phyloP scores from a whole-genome alignment of 2,329 filamentous ascomycete species.

The Ilyonectria destructans region DNA sequence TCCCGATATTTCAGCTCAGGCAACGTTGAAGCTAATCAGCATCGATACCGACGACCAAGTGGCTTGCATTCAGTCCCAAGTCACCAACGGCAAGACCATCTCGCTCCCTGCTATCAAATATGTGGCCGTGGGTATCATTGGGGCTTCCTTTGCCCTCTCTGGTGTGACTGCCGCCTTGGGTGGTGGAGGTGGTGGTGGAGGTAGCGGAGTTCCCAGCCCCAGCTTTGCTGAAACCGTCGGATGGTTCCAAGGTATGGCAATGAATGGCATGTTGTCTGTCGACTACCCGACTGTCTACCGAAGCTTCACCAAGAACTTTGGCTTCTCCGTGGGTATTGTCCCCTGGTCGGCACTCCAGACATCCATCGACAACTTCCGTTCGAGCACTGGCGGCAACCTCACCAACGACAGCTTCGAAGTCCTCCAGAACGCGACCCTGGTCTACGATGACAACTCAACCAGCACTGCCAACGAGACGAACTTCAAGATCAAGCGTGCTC shows the following conservation, averaged over 20 bases:
- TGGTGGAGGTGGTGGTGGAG: conserved; percentile 70
- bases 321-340: conserved; percentile 88
- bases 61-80: conserved; percentile 86
- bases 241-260: conserved; percentile 94
- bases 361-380: conserved; percentile 88
- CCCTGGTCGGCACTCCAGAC: conserved; percentile 86
- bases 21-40: conserved; percentile 82
- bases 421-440: conserved; percentile 82
- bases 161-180: conserved; percentile 79
- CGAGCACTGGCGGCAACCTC: conserved; percentile 87
- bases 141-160: conserved; percentile 83
- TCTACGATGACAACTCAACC: conserved; percentile 76
- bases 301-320: conserved; percentile 94
- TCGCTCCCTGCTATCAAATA: conserved; percentile 85
- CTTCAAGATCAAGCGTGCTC: conserved; percentile 70
- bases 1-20: conserved; percentile 90
- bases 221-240: conserved; percentile 88
- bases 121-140: conserved; percentile 86
- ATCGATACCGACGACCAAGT: conserved; percentile 74
- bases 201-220: conserved; percentile 80
- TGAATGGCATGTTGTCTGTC: conserved; percentile 97
- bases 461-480: conserved; percentile 58
- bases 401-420: conserved; percentile 84
- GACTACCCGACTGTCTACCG: conserved; percentile 90
- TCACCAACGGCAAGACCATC: conserved; percentile 91